These are phyloP conservation scores for Neobulgaria alba DNA, from an alignment of 2,329 filamentous ascomycete genomes.

Conservation along the genomic window DNA sequence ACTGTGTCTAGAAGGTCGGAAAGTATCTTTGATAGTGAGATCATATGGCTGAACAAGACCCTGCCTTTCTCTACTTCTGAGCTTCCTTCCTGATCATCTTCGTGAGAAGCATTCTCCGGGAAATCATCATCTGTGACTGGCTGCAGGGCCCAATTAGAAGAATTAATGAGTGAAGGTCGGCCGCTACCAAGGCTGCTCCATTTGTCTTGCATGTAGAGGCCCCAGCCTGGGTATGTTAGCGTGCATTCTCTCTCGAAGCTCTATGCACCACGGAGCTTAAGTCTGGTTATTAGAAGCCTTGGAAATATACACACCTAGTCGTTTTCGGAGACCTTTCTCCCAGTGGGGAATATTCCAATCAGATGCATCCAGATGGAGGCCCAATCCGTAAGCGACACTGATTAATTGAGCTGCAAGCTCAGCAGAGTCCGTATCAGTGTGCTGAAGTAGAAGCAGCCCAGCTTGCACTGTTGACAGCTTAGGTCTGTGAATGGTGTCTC, in stretches of 20 bases:
- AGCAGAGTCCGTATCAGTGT: conserved; percentile 24
- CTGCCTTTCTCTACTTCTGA: conserved; percentile 38
- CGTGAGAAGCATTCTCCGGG: conserved; percentile 27
- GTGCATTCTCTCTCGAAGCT: too few relatives aligned
- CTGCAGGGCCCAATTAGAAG: conserved; percentile 47
- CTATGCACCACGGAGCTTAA: too few relatives aligned
- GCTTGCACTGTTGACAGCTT: conserved; percentile 48
- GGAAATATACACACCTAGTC: too few relatives aligned
- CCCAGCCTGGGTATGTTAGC: too few relatives aligned
- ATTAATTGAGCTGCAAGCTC: conserved; percentile 40
- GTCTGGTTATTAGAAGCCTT: too few relatives aligned
- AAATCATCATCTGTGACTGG: conserved; percentile 38
- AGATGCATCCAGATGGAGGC: conserved; percentile 52
- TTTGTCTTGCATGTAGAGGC: conserved; percentile 56
- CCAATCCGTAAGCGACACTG: conserved; percentile 46
- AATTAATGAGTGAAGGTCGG: conserved; percentile 44
- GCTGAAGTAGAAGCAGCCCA: conserved; percentile 43
- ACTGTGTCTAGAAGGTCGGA: conserved; percentile 42
- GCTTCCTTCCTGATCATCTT: conserved; percentile 28
- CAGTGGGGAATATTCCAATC: conserved; percentile 54
- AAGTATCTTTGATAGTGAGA: conserved; percentile 41
- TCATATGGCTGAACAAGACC: conserved; percentile 42
- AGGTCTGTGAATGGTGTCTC: conserved; percentile 41
- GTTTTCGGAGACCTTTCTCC: conserved; percentile 52
- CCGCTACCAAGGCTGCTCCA: conserved; percentile 51